Evolutionary conservation across 2,329 filamentous ascomycete species (phyloP), one percentile per base, ranked within the genome.

Genomic region (Dothistroma pini): DNA sequence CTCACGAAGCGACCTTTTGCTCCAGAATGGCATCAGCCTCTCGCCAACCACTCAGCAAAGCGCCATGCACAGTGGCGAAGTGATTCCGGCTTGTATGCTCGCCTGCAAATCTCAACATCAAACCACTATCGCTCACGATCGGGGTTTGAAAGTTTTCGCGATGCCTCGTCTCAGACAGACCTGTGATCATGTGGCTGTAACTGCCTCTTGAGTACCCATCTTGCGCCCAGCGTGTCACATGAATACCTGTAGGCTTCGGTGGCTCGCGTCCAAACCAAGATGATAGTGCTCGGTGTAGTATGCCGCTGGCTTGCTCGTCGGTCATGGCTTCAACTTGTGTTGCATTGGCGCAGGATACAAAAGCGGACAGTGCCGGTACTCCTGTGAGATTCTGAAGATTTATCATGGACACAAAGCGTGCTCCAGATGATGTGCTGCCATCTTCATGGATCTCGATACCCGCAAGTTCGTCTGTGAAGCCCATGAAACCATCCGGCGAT

Each of bases 21-120:
- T 58, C 57, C 34, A 69, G 7, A 19, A 69, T 66, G 1, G 19
- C 62, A 62, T 69, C 63, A 4, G 68, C 68, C 50, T 70, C 68
- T n/a, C 68, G 55, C 65, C 68, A 66, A 31, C 68, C 68, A 31
- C 65, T 68, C 14, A 70, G 48, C 21, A 70, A 58, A n/a, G 68
- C 68, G 6, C 68, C 68, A 62, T 70, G 68, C 38, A 65, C 68
- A 25, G 66, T 70, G n/a, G 68, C 68, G 47, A 70, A 70, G 52
- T 70, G 68, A 55, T 68, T 63, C 8, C 61, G 50, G 56, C 64
- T 66, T 21, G 66, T 70, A 56, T 70, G 68, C 55, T 70, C 68
- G 31, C 68, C 68, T 22, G 63, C 68, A 61, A 70, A 70, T n/a
- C 66, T 61, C 44, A 70, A 44, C n/a, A 51, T 53, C 8, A 34